These are phyloP conservation scores for Daedaleopsis sinensis DNA, from an alignment of 768 basidiomycete genomes.

Conservation along the genomic window DNA sequence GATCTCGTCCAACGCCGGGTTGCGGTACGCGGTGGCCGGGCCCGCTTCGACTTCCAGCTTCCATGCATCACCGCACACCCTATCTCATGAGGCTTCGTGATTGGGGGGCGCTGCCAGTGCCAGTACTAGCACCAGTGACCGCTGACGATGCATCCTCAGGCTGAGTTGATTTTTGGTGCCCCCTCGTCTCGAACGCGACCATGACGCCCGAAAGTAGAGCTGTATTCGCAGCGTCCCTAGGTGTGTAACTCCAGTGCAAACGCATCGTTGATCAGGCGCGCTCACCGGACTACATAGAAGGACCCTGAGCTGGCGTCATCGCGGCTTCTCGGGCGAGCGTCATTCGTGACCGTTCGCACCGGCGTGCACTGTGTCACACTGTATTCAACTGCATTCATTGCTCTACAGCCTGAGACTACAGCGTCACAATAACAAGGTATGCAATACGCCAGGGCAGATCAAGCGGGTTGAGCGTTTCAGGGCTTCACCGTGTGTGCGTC, in stretches of 20 bases:
- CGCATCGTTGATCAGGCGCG: neutral
- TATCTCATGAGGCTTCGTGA: neutral
- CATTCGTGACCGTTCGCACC: neutral
- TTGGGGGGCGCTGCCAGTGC: neutral
- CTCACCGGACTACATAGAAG: too few relatives aligned
- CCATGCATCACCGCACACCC: neutral
- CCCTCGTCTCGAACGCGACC: too few relatives aligned
- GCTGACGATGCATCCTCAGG: too few relatives aligned
- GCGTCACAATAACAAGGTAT: too few relatives aligned
- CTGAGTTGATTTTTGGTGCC: too few relatives aligned
- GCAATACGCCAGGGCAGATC: neutral
- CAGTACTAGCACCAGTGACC: too few relatives aligned
- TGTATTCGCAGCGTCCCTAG: neutral
- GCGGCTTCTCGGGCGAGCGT: neutral
- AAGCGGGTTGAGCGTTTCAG: neutral
- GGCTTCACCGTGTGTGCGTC: too few relatives aligned
- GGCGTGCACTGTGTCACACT: neutral
- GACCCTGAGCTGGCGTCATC: neutral
- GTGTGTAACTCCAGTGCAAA: neutral
- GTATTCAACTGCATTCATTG: neutral
- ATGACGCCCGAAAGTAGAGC: neutral
- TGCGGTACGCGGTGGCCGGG: too few relatives aligned
- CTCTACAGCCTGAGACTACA: neutral
- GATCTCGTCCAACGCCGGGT: too few relatives aligned
- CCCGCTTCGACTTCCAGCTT: neutral